Base-by-base conservation (phyloP, 305 asterid genomes). In the Fraxinus sp. region DNA sequence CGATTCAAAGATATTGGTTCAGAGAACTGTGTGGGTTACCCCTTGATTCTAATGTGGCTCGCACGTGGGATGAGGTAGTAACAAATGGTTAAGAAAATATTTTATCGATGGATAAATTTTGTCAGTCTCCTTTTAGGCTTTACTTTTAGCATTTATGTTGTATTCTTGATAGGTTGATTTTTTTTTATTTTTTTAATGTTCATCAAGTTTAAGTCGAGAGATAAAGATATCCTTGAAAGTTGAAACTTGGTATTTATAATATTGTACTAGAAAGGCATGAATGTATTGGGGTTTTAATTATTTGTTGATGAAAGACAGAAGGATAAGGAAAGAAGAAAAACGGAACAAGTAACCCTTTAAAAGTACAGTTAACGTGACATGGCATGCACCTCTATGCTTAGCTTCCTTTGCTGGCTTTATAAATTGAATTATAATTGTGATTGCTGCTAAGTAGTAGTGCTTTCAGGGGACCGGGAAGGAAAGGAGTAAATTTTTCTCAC, bases 401-500 rank as follows among this genome's bases (percentile, higher is more conserved):
- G 37, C 41, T 70, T 70, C 24, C 76, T 70, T 70, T 30, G 10
- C 37, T 30, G 76, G 41, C 76, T 32, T 70, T 32, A 70, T 28
- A 32, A 28, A 26, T 70, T 70, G 39, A 70, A 70, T 70, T 28
- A 32, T 30, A 30, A 13, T n/a, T 79, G 85, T 79, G 79, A 82
- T 81, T n/a, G 7, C 35, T 77, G 39, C 80, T n/a, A 59, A 37
- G 26, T 79, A 83, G 79, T 87, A 37, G 68, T 83, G 46, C 80
- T 26, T 77, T 55, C 89, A 91, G 93, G 91, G 88, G 13, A 83
- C 82, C 84, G 90, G 90, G 84, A 82, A 80, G 59, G 93, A 86
- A 52, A 79, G 84, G 28, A 83, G 85, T 39, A 52, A 57, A 74
- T 85, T 86, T 86, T 79, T 79, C 79, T 78, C 92, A 74, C 75